Percentiles rank a stretch among this genome's conserved stretches.
These are phyloP conservation scores for Sugiyamaella grinbergsii DNA, from an alignment of 1,139 yeast species.

Conservation along the genomic window DNA sequence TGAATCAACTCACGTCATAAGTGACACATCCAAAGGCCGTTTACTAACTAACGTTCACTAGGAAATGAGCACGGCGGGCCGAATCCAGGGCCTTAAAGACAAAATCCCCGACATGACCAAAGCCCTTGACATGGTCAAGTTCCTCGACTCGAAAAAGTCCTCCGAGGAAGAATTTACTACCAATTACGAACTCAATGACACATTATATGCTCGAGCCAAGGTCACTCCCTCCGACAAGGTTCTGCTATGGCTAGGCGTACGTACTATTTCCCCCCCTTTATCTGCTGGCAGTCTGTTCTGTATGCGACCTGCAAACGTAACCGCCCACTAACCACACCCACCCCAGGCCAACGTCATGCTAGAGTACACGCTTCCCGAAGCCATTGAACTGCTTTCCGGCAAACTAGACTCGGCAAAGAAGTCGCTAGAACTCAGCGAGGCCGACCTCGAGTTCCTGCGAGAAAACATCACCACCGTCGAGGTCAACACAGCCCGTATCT, in stretches of 20 bases:
- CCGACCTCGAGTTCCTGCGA: constrained; percentile 84
- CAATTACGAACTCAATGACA: constrained; percentile 89
- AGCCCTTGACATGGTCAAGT: constrained; percentile 70
- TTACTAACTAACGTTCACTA: constrained; percentile 22
- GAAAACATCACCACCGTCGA: constrained; percentile 97
- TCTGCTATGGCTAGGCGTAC: constrained; percentile 80
- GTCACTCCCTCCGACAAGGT: constrained; percentile 66
- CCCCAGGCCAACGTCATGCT: constrained; percentile 85
- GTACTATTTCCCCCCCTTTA: constrained; percentile 5
- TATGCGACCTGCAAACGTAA: neutral
- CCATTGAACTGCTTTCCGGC: constrained; percentile 64
- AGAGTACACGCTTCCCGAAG: constrained; percentile 90
- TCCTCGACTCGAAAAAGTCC: constrained; percentile 54
- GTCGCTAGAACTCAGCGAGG: constrained; percentile 63
- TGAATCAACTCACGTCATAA: neutral
- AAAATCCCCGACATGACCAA: constrained; percentile 91
- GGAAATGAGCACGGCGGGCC: constrained; percentile 66
- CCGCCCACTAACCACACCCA: too few relatives aligned
- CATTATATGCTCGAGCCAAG: constrained; percentile 81
- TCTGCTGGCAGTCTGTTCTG: neutral
- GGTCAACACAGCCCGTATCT: constrained; percentile 92
- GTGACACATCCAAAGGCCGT: too few relatives aligned
- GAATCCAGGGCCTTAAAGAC: constrained; percentile 63
- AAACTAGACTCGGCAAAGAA: constrained; percentile 66
- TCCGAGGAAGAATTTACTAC: constrained; percentile 56